A percentile compares a stretch with the other conserved stretches of the same genome.
phyloP scores from a whole-genome alignment of 23 red algal species.

The Pyropia haitanensis region DNA sequence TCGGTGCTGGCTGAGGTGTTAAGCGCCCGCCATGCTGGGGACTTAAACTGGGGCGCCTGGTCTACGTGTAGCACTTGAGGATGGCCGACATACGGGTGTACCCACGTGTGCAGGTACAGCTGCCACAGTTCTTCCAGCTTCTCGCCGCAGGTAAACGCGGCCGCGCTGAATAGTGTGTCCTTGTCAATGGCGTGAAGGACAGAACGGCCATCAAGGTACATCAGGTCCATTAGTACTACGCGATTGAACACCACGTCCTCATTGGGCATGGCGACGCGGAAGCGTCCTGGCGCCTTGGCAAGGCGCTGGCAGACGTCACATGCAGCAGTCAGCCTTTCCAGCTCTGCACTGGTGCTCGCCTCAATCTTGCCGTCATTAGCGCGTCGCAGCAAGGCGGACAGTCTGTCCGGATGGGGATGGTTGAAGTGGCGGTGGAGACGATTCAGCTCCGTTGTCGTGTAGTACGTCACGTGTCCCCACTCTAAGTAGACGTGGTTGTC shows the following conservation, averaged over 20 bases:
- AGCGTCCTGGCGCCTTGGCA: slow-evolving; percentile 7
- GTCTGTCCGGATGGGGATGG: slow-evolving; percentile 1
- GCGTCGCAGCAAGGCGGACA: not conserved
- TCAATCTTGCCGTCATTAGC: slow-evolving; percentile 4
- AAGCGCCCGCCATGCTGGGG: not conserved
- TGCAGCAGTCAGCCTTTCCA: not conserved
- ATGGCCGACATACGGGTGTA: slow-evolving; percentile 1
- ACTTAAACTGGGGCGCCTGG: slow-evolving; percentile 5
- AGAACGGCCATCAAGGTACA: not conserved
- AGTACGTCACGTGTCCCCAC: not conserved
- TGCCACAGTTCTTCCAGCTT: not conserved
- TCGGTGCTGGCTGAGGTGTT: not conserved
- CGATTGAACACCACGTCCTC: slow-evolving; percentile 16
- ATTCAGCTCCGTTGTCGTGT: slow-evolving; percentile 2
- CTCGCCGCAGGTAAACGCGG: not conserved
- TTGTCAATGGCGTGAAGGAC: slow-evolving; percentile 11
- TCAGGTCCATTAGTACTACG: slow-evolving; percentile 2
- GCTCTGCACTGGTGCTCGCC: not conserved
- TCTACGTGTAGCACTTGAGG: slow-evolving; percentile 1
- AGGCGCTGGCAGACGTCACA: slow-evolving; percentile 23
- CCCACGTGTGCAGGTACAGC: not conserved
- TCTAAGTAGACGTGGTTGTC: slow-evolving; percentile 1
- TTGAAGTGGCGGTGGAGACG: slow-evolving; percentile 10
- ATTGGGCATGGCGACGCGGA: slow-evolving; percentile 3
- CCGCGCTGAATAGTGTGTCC: slow-evolving; percentile 10